These are phyloP conservation scores for Cystobasidium ongulense DNA, from an alignment of 768 basidiomycete genomes.

Conservation along the genomic window DNA sequence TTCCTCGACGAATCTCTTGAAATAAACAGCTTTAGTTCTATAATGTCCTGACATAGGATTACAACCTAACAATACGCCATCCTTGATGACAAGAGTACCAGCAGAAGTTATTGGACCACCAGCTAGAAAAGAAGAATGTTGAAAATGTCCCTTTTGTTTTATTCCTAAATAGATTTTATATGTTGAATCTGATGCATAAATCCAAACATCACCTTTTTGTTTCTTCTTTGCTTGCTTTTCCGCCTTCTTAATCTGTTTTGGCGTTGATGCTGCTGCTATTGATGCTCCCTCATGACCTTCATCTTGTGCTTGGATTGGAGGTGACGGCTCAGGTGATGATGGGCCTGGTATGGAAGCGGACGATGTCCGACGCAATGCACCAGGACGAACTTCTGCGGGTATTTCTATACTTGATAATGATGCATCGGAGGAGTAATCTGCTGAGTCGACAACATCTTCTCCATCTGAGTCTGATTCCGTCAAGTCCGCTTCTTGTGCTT, in stretches of 20 bases:
- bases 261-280: neutral
- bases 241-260: neutral
- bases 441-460: neutral
- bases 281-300: neutral
- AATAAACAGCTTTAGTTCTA: constrained; percentile 23
- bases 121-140: constrained; percentile 26
- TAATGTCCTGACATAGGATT: constrained; percentile 25
- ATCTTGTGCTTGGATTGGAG: neutral
- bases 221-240: neutral
- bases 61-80: constrained; percentile 4
- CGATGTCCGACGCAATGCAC: neutral
- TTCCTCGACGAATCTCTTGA: constrained; percentile 13
- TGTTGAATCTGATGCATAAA: constrained; percentile 24
- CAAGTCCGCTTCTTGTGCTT: neutral
- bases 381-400: neutral
- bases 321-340: neutral
- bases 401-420: neutral
- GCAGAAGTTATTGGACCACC: constrained; percentile 22
- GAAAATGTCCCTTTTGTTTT: constrained; percentile 14
- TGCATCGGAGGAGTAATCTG: neutral
- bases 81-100: constrained; percentile 15
- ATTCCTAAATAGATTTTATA: constrained; percentile 27
- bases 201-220: constrained; percentile 23
- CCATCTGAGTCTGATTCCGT: neutral
- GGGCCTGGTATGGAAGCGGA: neutral